Evolutionary conservation across 495 filamentous ascomycete species (phyloP), one percentile per base, ranked within the genome.

Genomic region (Hypomontagnella monticulosa): DNA sequence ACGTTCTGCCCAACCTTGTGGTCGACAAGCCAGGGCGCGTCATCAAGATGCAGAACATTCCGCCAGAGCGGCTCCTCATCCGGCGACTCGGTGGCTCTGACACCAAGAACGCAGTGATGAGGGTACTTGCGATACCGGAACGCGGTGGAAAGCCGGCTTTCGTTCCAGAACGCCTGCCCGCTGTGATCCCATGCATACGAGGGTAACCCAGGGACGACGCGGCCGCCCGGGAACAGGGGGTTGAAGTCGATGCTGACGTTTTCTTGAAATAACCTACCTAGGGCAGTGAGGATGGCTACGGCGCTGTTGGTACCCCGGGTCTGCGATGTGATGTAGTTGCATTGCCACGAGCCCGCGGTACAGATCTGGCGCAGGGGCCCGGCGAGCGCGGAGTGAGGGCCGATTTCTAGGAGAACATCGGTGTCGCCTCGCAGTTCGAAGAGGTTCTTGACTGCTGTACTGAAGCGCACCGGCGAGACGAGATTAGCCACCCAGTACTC

Each of bases 91-190:
- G 65, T 46, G 0, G 76, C 47, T 0, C 74, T 76, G 0, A 63
- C 62, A 1, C 84, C 84, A 3, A 86, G 74, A 3, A 85, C 53
- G 27, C 79, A 76, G 57, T 84, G 84, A 14, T 79, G 74, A 15
- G 72, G 70, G 38, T 57, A 71, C 30, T 73, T 61, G 11, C 79
- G 77, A 2, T 75, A 63, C n/a, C 80, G 68, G 74, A 77, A 82
- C 1, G 77, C 74, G 6, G 60, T 57, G 0, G 68, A 68, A 0
- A 79, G 16, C 6, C 81, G 76, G n/a, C 57, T 76, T 60, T 85
- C 84, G 30, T 67, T 58, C 82, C 83, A 85, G 42, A 58, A 73
- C 32, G 10, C 15, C 12, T 4, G 66, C 3, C 57, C 47, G 7
- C 56, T 57, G 44, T 79, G 75, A 6, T 81, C 56, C 80, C 81